phyloP scores from a whole-genome alignment of 768 basidiomycete genomes.

The Paxillus rubicundulus region DNA sequence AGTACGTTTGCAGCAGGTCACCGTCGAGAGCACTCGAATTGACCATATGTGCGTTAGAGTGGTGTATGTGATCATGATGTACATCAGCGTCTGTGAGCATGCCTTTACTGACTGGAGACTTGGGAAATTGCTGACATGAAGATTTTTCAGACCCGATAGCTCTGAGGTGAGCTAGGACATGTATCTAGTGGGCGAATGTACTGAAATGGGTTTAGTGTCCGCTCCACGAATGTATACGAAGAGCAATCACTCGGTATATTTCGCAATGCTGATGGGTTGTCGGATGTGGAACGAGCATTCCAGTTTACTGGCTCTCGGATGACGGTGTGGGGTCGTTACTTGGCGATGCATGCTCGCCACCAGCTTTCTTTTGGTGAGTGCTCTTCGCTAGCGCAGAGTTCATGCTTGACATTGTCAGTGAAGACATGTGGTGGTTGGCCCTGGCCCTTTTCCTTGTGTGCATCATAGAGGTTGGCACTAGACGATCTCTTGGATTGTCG shows the following conservation, averaged over 20 bases:
- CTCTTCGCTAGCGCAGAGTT: neutral
- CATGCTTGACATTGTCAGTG: slow-evolving; percentile 1
- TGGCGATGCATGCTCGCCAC: slow-evolving; percentile 77
- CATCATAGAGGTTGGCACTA: slow-evolving; percentile 76
- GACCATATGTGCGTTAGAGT: slow-evolving; percentile 46
- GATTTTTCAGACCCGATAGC: slow-evolving; percentile 65
- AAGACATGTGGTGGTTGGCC: slow-evolving; percentile 96
- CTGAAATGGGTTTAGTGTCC: slow-evolving; percentile 52
- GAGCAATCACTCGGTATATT: slow-evolving; percentile 88
- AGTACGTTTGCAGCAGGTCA: slow-evolving; percentile 46
- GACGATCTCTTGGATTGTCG: neutral
- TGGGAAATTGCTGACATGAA: slow-evolving; percentile 1
- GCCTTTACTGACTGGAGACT: neutral
- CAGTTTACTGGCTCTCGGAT: slow-evolving; percentile 47
- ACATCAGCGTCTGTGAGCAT: slow-evolving; percentile 73
- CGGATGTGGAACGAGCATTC: slow-evolving; percentile 44
- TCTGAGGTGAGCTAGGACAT: slow-evolving; percentile 52
- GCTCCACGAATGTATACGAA: slow-evolving; percentile 93
- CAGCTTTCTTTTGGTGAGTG: slow-evolving; percentile 87
- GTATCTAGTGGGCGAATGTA: neutral
- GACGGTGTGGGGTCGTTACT: slow-evolving; percentile 71
- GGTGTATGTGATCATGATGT: slow-evolving; percentile 93
- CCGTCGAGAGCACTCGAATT: neutral
- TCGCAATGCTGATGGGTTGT: slow-evolving; percentile 46
- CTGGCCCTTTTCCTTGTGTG: slow-evolving; percentile 85